These are phyloP conservation scores for Thielaviopsis punctulata DNA, from an alignment of 2,329 filamentous ascomycete species.

Conservation along the genomic window DNA sequence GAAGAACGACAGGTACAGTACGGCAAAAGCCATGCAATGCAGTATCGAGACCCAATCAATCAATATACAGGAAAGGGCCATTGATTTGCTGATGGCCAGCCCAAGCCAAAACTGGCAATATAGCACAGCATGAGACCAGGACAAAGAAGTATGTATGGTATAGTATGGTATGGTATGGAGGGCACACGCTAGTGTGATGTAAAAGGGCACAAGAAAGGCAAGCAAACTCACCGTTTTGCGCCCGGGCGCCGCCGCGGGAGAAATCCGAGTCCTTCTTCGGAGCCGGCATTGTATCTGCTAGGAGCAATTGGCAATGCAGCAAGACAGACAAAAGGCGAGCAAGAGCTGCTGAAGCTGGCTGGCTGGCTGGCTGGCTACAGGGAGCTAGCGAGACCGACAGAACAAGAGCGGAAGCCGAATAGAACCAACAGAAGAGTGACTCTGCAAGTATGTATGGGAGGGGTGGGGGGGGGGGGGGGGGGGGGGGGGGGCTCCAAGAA, in stretches of 20 bases:
- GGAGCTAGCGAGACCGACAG: neutral
- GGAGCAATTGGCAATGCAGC: neutral
- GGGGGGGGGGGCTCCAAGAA: too few relatives aligned
- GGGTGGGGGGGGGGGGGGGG: too few relatives aligned
- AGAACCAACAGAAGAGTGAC: constrained; percentile 1
- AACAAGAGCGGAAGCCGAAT: neutral
- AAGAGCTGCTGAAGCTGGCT: too few relatives aligned
- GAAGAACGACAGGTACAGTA: too few relatives aligned
- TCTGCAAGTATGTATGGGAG: too few relatives aligned
- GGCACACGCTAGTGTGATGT: neutral
- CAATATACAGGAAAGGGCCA: too few relatives aligned
- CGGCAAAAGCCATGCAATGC: neutral
- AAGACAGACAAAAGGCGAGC: constrained; percentile 7
- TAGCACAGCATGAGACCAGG: too few relatives aligned
- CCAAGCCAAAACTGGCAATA: too few relatives aligned
- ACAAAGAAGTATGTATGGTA: too few relatives aligned
- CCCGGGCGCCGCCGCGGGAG: constrained; percentile 14
- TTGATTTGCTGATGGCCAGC: too few relatives aligned
- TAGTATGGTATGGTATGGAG: neutral
- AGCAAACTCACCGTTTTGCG: constrained; percentile 22
- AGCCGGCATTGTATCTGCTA: constrained; percentile 20
- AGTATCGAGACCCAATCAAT: neutral
- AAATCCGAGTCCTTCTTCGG: constrained; percentile 23
- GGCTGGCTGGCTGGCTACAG: too few relatives aligned
- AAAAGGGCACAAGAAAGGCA: constrained; percentile 7